phyloP scores from a whole-genome alignment of 495 filamentous ascomycete species.

The Xylaria flabelliformis region DNA sequence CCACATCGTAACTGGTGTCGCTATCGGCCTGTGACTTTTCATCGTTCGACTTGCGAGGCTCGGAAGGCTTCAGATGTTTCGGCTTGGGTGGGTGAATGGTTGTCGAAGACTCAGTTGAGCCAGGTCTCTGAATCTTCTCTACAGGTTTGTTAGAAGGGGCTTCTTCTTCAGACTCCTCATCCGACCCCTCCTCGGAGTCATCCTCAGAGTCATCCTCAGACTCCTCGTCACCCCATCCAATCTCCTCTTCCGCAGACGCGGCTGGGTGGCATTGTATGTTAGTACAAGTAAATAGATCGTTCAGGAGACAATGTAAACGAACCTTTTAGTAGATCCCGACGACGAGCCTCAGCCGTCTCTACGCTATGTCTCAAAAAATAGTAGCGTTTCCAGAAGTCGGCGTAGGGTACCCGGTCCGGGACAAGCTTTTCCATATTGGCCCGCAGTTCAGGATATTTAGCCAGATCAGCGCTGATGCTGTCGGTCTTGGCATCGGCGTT shows the following conservation, averaged over 20 bases:
- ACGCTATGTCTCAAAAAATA: conserved; percentile 94
- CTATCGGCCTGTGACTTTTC: conserved; percentile 84
- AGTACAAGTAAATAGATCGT: conserved; percentile 26
- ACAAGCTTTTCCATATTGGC: conserved; percentile 95
- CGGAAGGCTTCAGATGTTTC: conserved; percentile 60
- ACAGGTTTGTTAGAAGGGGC: conserved; percentile 35
- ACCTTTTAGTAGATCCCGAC: conserved; percentile 94
- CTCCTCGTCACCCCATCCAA: conserved; percentile 75
- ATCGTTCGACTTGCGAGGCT: conserved; percentile 82
- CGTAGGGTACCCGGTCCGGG: conserved; percentile 86
- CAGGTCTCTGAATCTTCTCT: conserved; percentile 43
- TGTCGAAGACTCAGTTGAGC: conserved; percentile 57
- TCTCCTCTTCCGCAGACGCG: conserved; percentile 72
- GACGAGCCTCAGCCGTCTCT: conserved; percentile 91
- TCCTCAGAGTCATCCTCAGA: conserved; percentile 24
- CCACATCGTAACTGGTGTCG: conserved; percentile 92
- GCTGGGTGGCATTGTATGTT: conserved; percentile 53
- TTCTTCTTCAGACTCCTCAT: conserved; percentile 41
- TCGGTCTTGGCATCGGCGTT: conserved; percentile 84
- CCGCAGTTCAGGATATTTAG: conserved; percentile 87
- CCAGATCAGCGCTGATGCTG: conserved; percentile 80
- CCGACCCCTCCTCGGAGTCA: conserved; percentile 32
- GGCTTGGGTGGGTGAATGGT: conserved; percentile 56
- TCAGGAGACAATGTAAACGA: conserved; percentile 33
- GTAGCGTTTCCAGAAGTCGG: conserved; percentile 91